These are phyloP conservation scores for Vigna radiata DNA, from an alignment of 306 rosid species.

Conservation along the genomic window DNA sequence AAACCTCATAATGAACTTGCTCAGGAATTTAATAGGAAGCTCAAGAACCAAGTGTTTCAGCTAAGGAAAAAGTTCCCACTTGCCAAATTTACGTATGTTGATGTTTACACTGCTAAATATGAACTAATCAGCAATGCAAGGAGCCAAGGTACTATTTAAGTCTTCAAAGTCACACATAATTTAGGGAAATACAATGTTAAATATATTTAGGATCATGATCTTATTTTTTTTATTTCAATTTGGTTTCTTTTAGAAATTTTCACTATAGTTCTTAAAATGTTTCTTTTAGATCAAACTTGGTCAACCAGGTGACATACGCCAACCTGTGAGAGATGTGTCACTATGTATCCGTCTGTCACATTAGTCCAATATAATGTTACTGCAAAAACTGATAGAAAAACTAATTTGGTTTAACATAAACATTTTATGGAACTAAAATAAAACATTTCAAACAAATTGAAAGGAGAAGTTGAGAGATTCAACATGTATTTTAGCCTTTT, in stretches of 20 bases:
- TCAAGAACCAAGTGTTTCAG: constrained; percentile 57
- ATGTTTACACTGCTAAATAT: constrained; percentile 73
- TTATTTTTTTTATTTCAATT: too few species aligned
- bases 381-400: too few species aligned
- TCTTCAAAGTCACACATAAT: constrained; percentile 10
- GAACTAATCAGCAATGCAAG: constrained; percentile 63
- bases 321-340: neutral
- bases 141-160: constrained; percentile 55
- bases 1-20: constrained; percentile 71
- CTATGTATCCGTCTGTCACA: neutral
- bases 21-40: constrained; percentile 74
- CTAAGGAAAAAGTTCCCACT: constrained; percentile 56
- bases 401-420: too few species aligned
- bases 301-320: neutral
- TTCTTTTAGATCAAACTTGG: neutral
- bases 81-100: constrained; percentile 71
- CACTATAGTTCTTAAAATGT: neutral
- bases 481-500: too few species aligned
- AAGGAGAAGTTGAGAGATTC: neutral
- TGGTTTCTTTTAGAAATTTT: too few species aligned
- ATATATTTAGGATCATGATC: too few species aligned
- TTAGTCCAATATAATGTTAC: neutral
- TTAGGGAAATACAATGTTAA: neutral
- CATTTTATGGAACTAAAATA: neutral
- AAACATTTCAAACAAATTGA: neutral